phyloP scores from a whole-genome alignment of 2,329 filamentous ascomycete species.

The Hansfordia pulvinata region DNA sequence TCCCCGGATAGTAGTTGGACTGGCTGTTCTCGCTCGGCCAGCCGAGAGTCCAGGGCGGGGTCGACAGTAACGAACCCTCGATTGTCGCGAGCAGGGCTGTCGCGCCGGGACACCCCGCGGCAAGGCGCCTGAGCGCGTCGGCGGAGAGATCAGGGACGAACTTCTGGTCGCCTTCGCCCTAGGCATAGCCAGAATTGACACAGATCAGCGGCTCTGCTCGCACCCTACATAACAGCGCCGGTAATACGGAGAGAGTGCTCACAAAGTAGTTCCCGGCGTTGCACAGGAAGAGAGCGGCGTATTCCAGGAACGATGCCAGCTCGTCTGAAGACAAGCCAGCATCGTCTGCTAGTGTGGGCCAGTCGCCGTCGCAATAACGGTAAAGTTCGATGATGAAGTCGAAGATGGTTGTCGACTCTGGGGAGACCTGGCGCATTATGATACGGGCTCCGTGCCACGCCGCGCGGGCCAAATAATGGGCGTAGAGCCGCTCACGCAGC shows the following conservation, averaged over 20 bases:
- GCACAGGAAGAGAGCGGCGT: constrained; percentile 33
- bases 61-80: background rate
- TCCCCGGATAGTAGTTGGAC: constrained; percentile 2
- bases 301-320: constrained; percentile 22
- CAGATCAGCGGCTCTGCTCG: no score
- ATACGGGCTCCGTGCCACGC: constrained; percentile 27
- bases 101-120: constrained; percentile 6
- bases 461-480: constrained; percentile 6
- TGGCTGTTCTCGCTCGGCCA: no score
- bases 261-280: constrained; percentile 35
- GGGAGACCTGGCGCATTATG: constrained; percentile 35
- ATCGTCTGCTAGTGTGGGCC: constrained; percentile 21
- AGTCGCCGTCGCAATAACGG: constrained; percentile 30
- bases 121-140: constrained; percentile 5
- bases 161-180: constrained; percentile 15
- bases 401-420: constrained; percentile 34
- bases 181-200: no score
- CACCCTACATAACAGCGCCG: constrained; percentile 11
- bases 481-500: no score
- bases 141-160: constrained; percentile 9
- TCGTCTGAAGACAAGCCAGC: constrained; percentile 11
- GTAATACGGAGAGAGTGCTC: constrained; percentile 15
- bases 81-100: background rate
- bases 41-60: constrained; percentile 1
- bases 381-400: constrained; percentile 38